These are phyloP conservation scores for Scheffersomyces titani DNA, from an alignment of 1,139 yeast genomes.

Conservation along the genomic window DNA sequence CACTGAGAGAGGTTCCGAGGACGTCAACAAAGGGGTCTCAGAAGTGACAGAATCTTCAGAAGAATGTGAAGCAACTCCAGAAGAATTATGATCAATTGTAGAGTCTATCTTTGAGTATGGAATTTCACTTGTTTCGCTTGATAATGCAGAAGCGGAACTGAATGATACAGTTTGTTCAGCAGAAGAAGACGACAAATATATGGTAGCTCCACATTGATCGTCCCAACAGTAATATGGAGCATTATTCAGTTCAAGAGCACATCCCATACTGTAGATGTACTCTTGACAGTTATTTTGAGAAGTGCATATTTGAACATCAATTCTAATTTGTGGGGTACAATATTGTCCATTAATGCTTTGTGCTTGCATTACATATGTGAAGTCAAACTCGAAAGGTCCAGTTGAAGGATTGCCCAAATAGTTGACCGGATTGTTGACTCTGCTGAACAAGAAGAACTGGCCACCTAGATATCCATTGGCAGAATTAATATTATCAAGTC, in stretches of 20 bases:
- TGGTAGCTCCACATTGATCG: neutral
- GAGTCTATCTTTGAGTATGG: too few species aligned
- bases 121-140: too few species aligned
- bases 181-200: too few species aligned
- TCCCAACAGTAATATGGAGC: neutral
- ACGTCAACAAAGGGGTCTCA: too few species aligned
- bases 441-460: neutral
- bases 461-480: neutral
- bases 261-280: neutral
- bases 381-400: neutral
- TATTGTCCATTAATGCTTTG: neutral
- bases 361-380: neutral
- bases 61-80: too few species aligned
- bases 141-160: too few species aligned
- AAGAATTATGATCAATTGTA: too few species aligned
- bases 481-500: neutral
- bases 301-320: neutral
- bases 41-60: too few species aligned
- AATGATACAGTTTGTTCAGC: too few species aligned
- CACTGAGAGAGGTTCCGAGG: too few species aligned
- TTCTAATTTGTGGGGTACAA: neutral
- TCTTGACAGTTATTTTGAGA: neutral
- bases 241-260: neutral
- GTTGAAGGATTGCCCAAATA: neutral
- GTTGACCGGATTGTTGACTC: neutral